phyloP scores from a whole-genome alignment of 345 rosid genomes.

The Corchorus capsularis region DNA sequence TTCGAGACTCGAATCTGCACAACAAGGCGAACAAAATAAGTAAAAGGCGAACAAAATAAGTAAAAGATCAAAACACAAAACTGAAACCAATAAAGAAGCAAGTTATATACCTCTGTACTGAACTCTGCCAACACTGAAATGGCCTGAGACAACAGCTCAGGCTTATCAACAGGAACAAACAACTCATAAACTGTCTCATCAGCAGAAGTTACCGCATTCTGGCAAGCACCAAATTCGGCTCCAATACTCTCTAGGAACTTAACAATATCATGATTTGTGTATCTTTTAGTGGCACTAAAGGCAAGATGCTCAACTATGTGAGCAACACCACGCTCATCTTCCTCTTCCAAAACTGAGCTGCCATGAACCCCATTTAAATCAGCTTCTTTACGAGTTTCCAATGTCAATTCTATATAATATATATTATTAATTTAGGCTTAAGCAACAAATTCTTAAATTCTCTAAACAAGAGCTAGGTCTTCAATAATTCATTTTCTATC shows the following conservation, averaged over 20 bases:
- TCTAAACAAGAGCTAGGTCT: neutral
- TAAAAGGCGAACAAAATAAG: neutral
- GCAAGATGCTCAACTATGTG: slow-evolving; percentile 97
- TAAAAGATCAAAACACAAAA: neutral
- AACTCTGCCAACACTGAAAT: slow-evolving; percentile 89
- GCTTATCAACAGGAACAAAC: slow-evolving; percentile 91
- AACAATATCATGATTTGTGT: slow-evolving; percentile 86
- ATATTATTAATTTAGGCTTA: neutral
- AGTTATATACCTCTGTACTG: slow-evolving; percentile 69
- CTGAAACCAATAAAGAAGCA: neutral
- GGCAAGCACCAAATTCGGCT: slow-evolving; percentile 96
- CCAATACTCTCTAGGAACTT: slow-evolving; percentile 93
- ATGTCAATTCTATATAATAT: neutral
- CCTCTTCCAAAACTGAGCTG: slow-evolving; percentile 99
- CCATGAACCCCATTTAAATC: slow-evolving; percentile 43
- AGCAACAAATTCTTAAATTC: neutral
- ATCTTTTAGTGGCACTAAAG: slow-evolving; percentile 81
- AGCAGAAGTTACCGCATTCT: slow-evolving; percentile 87
- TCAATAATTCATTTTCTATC: neutral
- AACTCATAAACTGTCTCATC: slow-evolving; percentile 90
- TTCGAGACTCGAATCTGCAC: slow-evolving; percentile 77
- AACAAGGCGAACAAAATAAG: neutral
- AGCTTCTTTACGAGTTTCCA: slow-evolving; percentile 28
- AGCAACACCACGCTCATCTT: slow-evolving; percentile 92
- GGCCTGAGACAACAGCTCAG: slow-evolving; percentile 73